Evolutionary conservation across 2,329 filamentous ascomycete species (phyloP).

Genomic region (Aspergillus novoparasiticus): DNA sequence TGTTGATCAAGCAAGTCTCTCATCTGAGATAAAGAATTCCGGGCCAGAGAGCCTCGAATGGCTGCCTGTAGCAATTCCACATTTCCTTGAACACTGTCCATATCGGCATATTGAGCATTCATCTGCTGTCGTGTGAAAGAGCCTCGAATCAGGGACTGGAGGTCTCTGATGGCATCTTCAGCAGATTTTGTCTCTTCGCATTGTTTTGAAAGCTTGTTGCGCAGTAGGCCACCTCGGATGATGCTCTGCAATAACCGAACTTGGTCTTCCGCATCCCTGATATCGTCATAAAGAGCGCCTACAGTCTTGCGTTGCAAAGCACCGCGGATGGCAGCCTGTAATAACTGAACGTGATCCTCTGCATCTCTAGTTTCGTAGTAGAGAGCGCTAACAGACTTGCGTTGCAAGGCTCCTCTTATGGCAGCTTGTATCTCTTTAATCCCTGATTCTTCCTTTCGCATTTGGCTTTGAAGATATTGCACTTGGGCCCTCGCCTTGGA

Average conservation of each 20-base stretch:
- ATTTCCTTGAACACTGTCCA: slow-evolving; percentile 57
- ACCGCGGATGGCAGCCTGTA: slow-evolving; percentile 64
- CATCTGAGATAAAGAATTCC: slow-evolving; percentile 30
- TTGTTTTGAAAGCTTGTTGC: slow-evolving; percentile 19
- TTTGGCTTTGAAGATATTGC: slow-evolving; percentile 42
- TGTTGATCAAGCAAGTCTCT: slow-evolving; percentile 30
- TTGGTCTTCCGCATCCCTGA: slow-evolving; percentile 64
- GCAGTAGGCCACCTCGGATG: slow-evolving; percentile 59
- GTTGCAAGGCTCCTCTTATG: slow-evolving; percentile 51
- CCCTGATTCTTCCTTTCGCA: slow-evolving; percentile 45
- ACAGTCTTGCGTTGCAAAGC: slow-evolving; percentile 48
- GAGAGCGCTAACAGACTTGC: slow-evolving; percentile 49
- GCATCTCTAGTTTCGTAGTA: slow-evolving; percentile 65
- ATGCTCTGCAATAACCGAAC: slow-evolving; percentile 58
- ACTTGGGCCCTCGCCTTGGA: slow-evolving; percentile 47
- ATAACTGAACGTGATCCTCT: slow-evolving; percentile 60
- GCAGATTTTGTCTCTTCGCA: slow-evolving; percentile 43
- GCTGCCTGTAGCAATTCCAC: slow-evolving; percentile 57
- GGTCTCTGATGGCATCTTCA: slow-evolving; percentile 55
- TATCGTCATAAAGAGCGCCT: slow-evolving; percentile 60
- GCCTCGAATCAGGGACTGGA: slow-evolving; percentile 71
- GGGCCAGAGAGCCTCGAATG: slow-evolving; percentile 60
- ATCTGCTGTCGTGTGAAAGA: slow-evolving; percentile 60
- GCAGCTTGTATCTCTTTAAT: slow-evolving; percentile 59
- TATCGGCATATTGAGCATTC: slow-evolving; percentile 30